phyloP scores from a whole-genome alignment of 441 rosid species.

The Hypseocharis bilobata region DNA sequence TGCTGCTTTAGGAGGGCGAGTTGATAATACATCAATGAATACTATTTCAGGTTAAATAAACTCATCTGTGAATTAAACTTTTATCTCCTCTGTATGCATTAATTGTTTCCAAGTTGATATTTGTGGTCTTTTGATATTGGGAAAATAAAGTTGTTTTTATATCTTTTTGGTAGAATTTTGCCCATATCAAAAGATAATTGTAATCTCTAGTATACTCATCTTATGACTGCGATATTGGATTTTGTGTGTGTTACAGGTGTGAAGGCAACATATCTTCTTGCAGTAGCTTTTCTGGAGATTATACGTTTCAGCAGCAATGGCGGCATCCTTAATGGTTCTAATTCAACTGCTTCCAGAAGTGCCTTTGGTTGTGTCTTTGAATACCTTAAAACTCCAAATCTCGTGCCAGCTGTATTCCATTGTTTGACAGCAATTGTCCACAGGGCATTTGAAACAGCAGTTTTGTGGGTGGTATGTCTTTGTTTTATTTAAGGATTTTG shows the following conservation, averaged over 20 bases:
- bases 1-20: constrained; percentile 87
- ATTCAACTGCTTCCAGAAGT: constrained; percentile 68
- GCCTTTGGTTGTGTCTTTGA: constrained; percentile 96
- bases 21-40: constrained; percentile 73
- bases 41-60: constrained; percentile 71
- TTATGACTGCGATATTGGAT: constrained; percentile 1
- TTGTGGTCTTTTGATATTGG: not conserved
- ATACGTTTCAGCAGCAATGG: constrained; percentile 96
- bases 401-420: constrained; percentile 77
- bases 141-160: constrained; percentile 9
- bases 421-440: constrained; percentile 89
- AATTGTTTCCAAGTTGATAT: constrained; percentile 8
- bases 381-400: constrained; percentile 88
- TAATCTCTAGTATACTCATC: constrained; percentile 7
- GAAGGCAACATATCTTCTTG: constrained; percentile 97
- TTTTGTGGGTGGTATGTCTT: constrained; percentile 74
- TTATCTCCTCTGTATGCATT: constrained; percentile 8
- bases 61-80: constrained; percentile 15
- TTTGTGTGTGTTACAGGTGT: constrained; percentile 54
- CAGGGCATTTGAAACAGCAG: constrained; percentile 83
- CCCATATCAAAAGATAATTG: not conserved
- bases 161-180: not conserved
- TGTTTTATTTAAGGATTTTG: constrained; percentile 12
- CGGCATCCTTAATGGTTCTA: constrained; percentile 80
- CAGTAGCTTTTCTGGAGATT: constrained; percentile 87